phyloP scores from a whole-genome alignment of 257 asterid species.

The Scutellaria minor region DNA sequence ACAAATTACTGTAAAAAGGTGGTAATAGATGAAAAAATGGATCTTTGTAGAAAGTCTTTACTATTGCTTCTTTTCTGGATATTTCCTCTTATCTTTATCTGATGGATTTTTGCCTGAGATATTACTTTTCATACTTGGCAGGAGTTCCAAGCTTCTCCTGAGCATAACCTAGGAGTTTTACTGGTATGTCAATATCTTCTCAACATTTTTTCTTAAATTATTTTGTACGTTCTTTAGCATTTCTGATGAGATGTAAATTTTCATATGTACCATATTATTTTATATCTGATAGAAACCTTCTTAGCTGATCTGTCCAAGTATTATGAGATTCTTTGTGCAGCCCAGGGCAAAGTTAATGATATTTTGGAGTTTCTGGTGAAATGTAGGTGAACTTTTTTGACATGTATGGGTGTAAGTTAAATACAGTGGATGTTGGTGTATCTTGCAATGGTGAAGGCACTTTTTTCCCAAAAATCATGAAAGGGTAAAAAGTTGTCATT shows the following conservation, averaged over 20 bases:
- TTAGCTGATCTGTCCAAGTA: constrained; percentile 4
- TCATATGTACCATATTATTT: not conserved
- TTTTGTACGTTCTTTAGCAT: constrained; percentile 3
- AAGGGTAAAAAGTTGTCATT: constrained; percentile 61
- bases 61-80: not conserved
- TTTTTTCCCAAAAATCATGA: constrained; percentile 67
- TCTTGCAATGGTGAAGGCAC: constrained; percentile 78
- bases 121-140: constrained; percentile 56
- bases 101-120: constrained; percentile 22
- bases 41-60: not conserved
- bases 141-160: constrained; percentile 62
- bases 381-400: constrained; percentile 84
- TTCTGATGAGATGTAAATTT: not conserved
- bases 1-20: not conserved
- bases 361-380: constrained; percentile 34
- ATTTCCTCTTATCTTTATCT: constrained; percentile 4
- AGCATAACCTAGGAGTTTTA: constrained; percentile 85
- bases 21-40: constrained; percentile 3
- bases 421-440: constrained; percentile 85
- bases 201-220: constrained; percentile 1
- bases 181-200: constrained; percentile 57
- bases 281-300: not conserved
- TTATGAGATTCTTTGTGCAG: constrained; percentile 25
- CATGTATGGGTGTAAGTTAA: constrained; percentile 86
- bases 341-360: constrained; percentile 19